A percentile compares a stretch with the other conserved stretches of the same genome.
phyloP scores from a whole-genome alignment of 2,329 filamentous ascomycete species.

The Escovopsis sp. region DNA sequence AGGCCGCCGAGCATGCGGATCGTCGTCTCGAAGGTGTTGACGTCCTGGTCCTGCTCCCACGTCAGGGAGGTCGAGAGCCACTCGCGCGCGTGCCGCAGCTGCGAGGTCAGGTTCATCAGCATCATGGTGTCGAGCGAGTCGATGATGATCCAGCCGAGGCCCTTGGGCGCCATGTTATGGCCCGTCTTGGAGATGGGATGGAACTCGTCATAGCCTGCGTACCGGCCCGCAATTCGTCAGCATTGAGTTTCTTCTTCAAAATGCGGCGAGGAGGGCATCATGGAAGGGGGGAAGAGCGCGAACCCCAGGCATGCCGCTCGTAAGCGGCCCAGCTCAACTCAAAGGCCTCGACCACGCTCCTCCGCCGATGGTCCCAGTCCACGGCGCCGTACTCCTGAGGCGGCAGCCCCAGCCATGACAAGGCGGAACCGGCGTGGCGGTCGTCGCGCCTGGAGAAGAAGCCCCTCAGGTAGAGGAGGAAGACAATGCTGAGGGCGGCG shows the following conservation, averaged over 20 bases:
- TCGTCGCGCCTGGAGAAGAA: slow-evolving; percentile 32
- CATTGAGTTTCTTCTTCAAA: not conserved
- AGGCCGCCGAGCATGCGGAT: slow-evolving; percentile 94
- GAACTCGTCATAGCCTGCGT: slow-evolving; percentile 65
- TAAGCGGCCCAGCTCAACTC: slow-evolving; percentile 87
- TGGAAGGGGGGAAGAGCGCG: slow-evolving; percentile 16
- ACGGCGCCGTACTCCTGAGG: slow-evolving; percentile 31
- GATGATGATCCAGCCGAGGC: slow-evolving; percentile 95
- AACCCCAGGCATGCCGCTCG: slow-evolving; percentile 87
- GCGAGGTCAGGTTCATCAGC: slow-evolving; percentile 88
- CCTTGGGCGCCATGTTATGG: slow-evolving; percentile 71
- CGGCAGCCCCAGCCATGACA: slow-evolving; percentile 44
- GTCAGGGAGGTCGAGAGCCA: slow-evolving; percentile 73
- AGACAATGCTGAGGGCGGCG: slow-evolving; percentile 37
- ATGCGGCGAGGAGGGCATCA: not conserved
- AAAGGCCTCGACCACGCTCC: slow-evolving; percentile 80
- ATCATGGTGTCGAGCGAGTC: slow-evolving; percentile 95
- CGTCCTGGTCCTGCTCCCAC: slow-evolving; percentile 87
- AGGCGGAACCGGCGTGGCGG: slow-evolving; percentile 27
- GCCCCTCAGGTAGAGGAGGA: slow-evolving; percentile 57
- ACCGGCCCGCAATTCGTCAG: not conserved
- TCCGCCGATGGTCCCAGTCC: slow-evolving; percentile 65
- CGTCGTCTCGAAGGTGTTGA: slow-evolving; percentile 95
- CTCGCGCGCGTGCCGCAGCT: slow-evolving; percentile 69
- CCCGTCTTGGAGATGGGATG: slow-evolving; percentile 69